Conservation (phyloP, 805 yeast species). For the Wickerhamiella azyma region DNA sequence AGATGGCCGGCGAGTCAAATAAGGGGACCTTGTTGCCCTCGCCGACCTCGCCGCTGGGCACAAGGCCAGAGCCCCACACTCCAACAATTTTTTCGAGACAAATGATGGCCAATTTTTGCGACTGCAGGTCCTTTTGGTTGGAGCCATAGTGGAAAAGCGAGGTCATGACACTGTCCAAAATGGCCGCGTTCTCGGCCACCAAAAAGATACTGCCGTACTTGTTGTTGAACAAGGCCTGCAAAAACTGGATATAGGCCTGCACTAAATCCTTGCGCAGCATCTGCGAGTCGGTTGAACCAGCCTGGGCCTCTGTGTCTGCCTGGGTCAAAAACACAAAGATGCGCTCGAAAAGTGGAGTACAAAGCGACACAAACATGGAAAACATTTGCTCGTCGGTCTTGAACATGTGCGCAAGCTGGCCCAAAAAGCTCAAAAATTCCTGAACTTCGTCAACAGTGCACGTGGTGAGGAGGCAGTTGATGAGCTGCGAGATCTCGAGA, state of each 20-base stretch:
- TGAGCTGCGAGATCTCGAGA: conserved; percentile 50
- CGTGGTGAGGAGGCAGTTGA: conserved; percentile 49
- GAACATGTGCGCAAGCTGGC: conserved; percentile 75
- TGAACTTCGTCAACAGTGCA: conserved; percentile 51
- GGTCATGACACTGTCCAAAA: conserved; percentile 46
- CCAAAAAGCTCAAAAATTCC: conserved; percentile 73
- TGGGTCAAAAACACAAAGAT: conserved; percentile 39
- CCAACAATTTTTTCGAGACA: conserved; percentile 48
- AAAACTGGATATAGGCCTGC: conserved; percentile 52
- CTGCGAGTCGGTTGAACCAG: conserved; percentile 47
- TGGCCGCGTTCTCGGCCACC: conserved; percentile 48
- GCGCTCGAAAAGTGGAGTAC: conserved; percentile 61
- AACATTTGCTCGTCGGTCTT: conserved; percentile 53
- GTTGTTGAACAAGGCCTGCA: conserved; percentile 61
- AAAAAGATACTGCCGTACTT: conserved; percentile 66
- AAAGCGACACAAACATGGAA: conserved; percentile 54
- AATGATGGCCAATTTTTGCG: conserved; percentile 55
- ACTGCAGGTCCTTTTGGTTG: conserved; percentile 44
- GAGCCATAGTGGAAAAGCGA: conserved; percentile 52
- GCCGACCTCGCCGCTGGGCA: conserved; percentile 34
- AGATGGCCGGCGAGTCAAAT: conserved; percentile 47
- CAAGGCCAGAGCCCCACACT: conserved; percentile 55
- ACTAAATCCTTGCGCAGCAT: conserved; percentile 35
- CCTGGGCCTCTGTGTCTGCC: conserved; percentile 29
- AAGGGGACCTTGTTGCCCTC: conserved; percentile 49